phyloP scores from a whole-genome alignment of 345 rosid genomes.

The Arabidopsis thaliana region DNA sequence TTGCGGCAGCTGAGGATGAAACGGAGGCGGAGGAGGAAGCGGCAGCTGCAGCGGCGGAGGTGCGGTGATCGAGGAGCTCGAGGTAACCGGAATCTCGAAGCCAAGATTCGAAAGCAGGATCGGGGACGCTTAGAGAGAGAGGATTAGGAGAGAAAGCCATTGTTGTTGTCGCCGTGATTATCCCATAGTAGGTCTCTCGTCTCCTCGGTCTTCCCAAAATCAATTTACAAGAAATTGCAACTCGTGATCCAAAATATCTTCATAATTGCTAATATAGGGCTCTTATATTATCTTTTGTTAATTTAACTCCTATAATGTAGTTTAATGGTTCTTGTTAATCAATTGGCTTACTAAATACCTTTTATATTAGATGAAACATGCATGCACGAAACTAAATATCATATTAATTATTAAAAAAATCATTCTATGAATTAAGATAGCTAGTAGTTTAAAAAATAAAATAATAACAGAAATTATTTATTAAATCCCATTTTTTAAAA shows the following conservation, averaged over 20 bases:
- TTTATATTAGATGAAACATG: too few species aligned
- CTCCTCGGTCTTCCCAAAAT: conserved; percentile 24
- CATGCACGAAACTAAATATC: too few species aligned
- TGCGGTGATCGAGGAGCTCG: conserved; percentile 72
- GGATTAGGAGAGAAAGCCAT: conserved; percentile 85
- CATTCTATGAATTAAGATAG: too few species aligned
- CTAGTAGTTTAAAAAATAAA: too few species aligned
- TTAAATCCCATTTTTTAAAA: too few species aligned
- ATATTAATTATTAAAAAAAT: too few species aligned
- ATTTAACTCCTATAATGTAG: not conserved
- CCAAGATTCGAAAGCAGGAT: conserved; percentile 90
- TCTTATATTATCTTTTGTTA: not conserved
- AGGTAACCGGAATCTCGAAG: conserved; percentile 98
- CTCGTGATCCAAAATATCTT: conserved; percentile 5
- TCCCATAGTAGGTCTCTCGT: not conserved
- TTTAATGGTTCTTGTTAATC: too few species aligned
- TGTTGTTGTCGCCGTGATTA: conserved; percentile 40
- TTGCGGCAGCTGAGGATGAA: conserved; percentile 33
- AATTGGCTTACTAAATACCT: too few species aligned
- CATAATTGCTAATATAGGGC: not conserved
- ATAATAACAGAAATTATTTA: too few species aligned
- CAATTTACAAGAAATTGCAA: not conserved
- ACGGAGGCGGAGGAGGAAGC: conserved; percentile 48
- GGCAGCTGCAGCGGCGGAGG: conserved; percentile 54
- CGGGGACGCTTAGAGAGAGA: conserved; percentile 74